A percentile compares a stretch with the other conserved stretches of the same genome.
These are phyloP conservation scores for Geosmithia putterillii DNA, from an alignment of 2,329 filamentous ascomycete species.

Conservation along the genomic window DNA sequence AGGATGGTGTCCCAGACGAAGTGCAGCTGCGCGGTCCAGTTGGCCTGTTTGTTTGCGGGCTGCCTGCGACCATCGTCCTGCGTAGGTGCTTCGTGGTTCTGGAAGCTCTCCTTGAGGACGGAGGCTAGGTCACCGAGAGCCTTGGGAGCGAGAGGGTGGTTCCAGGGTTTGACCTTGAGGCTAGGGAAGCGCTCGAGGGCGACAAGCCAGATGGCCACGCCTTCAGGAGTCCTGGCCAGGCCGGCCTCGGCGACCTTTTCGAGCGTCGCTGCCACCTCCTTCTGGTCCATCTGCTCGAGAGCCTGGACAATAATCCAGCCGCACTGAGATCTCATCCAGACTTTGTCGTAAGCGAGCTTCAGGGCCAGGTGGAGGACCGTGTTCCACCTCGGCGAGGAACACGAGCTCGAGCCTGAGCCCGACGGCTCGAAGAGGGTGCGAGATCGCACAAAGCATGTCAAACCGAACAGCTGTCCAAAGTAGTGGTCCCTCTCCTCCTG, in stretches of 20 bases:
- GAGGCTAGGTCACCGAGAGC: conserved; percentile 59
- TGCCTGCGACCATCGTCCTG: background rate
- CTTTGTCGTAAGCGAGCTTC: conserved; percentile 65
- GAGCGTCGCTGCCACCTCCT: conserved; percentile 49
- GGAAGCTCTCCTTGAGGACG: conserved; percentile 65
- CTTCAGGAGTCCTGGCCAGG: conserved; percentile 72
- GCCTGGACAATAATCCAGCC: conserved; percentile 70
- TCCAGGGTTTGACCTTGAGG: conserved; percentile 58
- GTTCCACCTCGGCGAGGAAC: conserved; percentile 48
- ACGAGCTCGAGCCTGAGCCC: too few relatives aligned
- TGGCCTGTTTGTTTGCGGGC: conserved; percentile 43
- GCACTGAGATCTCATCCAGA: conserved; percentile 82
- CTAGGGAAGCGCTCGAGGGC: conserved; percentile 49
- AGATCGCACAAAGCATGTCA: conserved; percentile 76
- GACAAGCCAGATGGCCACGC: conserved; percentile 77
- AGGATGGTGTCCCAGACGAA: conserved; percentile 82
- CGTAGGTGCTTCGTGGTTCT: conserved; percentile 23
- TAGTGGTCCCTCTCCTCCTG: conserved; percentile 79
- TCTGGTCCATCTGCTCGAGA: conserved; percentile 46
- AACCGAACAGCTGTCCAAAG: conserved; percentile 77
- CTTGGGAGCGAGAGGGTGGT: conserved; percentile 62
- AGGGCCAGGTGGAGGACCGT: conserved; percentile 62
- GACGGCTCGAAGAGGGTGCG: conserved; percentile 50
- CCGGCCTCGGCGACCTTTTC: conserved; percentile 49
- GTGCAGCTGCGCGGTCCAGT: conserved; percentile 69